Evolutionary conservation across 2,329 filamentous ascomycete species (phyloP), one percentile per base, ranked within the genome.

Genomic region (Fonsecaea monophora): DNA sequence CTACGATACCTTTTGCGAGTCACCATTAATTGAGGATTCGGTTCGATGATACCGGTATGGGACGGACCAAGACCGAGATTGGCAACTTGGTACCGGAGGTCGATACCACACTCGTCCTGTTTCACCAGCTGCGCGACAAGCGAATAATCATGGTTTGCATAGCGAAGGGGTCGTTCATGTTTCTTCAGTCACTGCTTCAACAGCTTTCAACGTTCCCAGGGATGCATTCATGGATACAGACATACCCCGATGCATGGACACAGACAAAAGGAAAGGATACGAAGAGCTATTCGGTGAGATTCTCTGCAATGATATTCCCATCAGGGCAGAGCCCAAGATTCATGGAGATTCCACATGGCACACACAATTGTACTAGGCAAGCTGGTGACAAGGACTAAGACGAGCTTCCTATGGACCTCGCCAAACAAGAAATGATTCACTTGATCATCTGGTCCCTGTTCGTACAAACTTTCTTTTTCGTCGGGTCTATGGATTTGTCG

Each of bases 1-100:
- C 76, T 81, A 69, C 75, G 77, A 25, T 83, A 83, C 70, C 72
- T 83, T 42, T 77, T 82, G 53, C 76, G 78, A 30, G 79, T 82
- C 6, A 64, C 74, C n/a, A 82, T 82, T 1, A 25, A 61, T 6
- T 53, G 65, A 60, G 66, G 48, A 32, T n/a, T 45, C n/a, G 5
- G 21, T 48, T 60, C 21, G 34, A 15, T 13, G 15, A 60, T 7
- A n/a, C 25, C 2, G 57, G 12, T 2, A 10, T 8, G 1, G 18
- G 7, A 12, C 34, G 21, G 48, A 42, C 18, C 21, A 10, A 21
- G 12, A n/a, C n/a, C 30, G 34, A 40, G 18, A 58, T 7, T 12
- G 45, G 45, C 18, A 25, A 21, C 45, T 45, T 18, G 40, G 40
- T 9, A 48, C 21, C 18, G 45, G 9, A 12, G 4, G 8, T 25